A percentile compares a stretch with the other conserved stretches of the same genome.
These are phyloP conservation scores for Amanita subjunquillea DNA, from an alignment of 768 basidiomycete genomes.

Conservation along the genomic window DNA sequence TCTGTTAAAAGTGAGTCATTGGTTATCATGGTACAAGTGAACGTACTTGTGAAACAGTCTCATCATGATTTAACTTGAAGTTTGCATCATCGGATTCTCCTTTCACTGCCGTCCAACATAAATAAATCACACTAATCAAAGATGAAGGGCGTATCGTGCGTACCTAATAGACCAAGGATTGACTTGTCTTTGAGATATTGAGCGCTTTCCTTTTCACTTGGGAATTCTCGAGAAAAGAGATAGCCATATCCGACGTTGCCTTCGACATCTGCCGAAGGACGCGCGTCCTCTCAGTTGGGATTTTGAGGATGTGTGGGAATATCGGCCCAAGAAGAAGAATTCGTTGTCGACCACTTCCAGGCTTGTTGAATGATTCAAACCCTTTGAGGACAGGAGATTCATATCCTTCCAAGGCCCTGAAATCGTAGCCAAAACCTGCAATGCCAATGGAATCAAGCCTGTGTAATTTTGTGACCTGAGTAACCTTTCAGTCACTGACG, in stretches of 20 bases:
- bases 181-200: not conserved
- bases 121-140: not conserved
- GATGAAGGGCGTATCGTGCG: not conserved
- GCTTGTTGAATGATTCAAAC: not conserved
- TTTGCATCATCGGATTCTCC: not conserved
- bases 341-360: no score
- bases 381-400: not conserved
- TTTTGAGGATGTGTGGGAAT: not conserved
- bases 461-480: not conserved
- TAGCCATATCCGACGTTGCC: not conserved
- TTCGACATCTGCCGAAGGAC: not conserved
- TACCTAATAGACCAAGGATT: not conserved
- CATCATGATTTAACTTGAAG: not conserved
- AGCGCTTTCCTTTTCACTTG: not conserved
- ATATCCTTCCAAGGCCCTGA: not conserved
- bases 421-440: not conserved
- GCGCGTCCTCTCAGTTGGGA: not conserved
- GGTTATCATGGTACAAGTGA: not conserved
- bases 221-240: not conserved
- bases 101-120: not conserved
- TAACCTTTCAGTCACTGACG: not conserved
- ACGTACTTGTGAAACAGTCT: not conserved
- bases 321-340: not conserved
- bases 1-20: not conserved
- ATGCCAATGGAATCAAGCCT: slow-evolving; percentile 39